Conservation (phyloP, 768 basidiomycete genomes). For the Trametes sanguinea region DNA sequence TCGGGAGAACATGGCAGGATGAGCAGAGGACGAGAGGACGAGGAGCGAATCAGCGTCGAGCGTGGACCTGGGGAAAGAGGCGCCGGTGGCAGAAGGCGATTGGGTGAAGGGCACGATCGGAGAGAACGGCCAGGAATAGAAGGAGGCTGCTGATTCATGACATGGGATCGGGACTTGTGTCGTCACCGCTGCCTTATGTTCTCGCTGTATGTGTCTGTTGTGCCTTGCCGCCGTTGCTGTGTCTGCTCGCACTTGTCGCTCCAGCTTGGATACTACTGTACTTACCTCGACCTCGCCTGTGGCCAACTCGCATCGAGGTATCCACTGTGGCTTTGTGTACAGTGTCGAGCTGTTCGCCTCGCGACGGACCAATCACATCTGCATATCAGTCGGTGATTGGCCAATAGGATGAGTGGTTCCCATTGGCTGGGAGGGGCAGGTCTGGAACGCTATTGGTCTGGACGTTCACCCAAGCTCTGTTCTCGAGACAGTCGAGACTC, state of each 20-base stretch:
- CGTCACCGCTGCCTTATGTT: slow-evolving; percentile 10
- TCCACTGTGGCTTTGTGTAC: not conserved
- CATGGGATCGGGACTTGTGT: not conserved
- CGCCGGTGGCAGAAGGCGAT: slow-evolving; percentile 16
- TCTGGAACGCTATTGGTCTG: slow-evolving; percentile 31
- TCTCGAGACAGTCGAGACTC: slow-evolving; percentile 32
- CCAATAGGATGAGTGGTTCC: slow-evolving; percentile 16
- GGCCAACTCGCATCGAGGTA: not conserved
- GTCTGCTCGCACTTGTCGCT: not conserved
- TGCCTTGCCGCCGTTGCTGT: not conserved
- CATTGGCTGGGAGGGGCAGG: slow-evolving; percentile 29
- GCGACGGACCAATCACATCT: slow-evolving; percentile 10
- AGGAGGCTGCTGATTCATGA: slow-evolving; percentile 2
- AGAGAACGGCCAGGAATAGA: slow-evolving; percentile 5
- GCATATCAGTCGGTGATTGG: slow-evolving; percentile 23
- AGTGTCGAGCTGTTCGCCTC: not conserved
- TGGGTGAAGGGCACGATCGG: slow-evolving; percentile 18
- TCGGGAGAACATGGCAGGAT: slow-evolving; percentile 29
- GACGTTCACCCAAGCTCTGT: slow-evolving; percentile 25
- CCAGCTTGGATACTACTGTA: not conserved
- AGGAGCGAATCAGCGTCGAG: slow-evolving; percentile 17
- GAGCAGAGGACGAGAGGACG: not conserved
- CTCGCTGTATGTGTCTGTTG: not conserved
- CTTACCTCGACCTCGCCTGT: too few relatives aligned
- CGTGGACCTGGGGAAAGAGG: not conserved